Base-by-base conservation (phyloP, 2,329 filamentous ascomycete species). In the Neopestalotiopsis sp. region DNA sequence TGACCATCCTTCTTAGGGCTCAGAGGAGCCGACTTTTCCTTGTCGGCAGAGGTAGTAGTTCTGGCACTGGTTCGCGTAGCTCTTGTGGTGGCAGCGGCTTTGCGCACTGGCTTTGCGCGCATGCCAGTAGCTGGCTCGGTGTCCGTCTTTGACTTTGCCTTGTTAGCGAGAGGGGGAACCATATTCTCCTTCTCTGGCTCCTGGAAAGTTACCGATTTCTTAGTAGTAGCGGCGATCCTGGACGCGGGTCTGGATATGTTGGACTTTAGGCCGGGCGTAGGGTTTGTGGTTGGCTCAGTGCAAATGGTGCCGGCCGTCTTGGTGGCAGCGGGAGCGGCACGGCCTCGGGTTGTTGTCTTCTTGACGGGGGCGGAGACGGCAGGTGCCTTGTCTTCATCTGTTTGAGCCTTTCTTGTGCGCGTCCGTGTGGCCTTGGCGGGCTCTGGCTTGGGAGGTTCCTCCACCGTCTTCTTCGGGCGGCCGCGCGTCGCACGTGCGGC, bases 1-100 rank as follows among this genome's bases (percentile, higher is more conserved):
- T 90, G 87, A 56, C 87, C 88, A 73, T 88, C 85, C 83, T 91
- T 91, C 82, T 88, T 90, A 80, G 88, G 89, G 79, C 88, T 90
- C 66, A 91, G 81, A 42, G 89, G 88, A 68, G 83, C 84, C 71
- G 76, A 40, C 68, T 84, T 84, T 56, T 81, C 77, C 67, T 81
- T 77, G 69, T 81, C 78, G 24, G 74, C 72, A 9, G 78, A 69
- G 59, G 78, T 74, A 5, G 74, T 70, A 13, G 76, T 80, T 71
- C 75, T 79, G 70, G 80, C 74, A 67, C 77, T 76, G 17, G 79
- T 77, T 67, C 79, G 79, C 30, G 81, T 81, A 32, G 77, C 75
- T 73, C 79, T 78, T 66, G 75, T 76, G 59, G 76, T 72, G n/a
- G 73, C 72, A 28, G 80, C 81, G 57, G 82, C 76, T 71, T 83